These are phyloP conservation scores for Diaporthe caulivora DNA, from an alignment of 2,329 filamentous ascomycete species.

Conservation along the genomic window DNA sequence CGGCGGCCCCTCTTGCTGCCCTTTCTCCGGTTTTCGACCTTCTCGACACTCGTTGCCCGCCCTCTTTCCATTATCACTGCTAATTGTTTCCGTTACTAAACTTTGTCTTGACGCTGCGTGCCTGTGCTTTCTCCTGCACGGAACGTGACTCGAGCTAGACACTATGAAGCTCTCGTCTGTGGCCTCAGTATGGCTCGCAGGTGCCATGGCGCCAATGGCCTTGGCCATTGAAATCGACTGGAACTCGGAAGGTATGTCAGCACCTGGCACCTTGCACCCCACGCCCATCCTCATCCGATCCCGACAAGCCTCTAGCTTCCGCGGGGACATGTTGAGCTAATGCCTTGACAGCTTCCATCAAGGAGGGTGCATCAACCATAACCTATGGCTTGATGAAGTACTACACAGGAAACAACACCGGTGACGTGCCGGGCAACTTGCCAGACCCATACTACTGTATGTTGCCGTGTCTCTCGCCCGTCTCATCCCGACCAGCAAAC, in stretches of 20 bases:
- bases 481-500: constrained; percentile 51
- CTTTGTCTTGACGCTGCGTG: background rate
- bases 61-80: background rate
- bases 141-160: constrained; percentile 27
- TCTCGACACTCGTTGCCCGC: constrained; percentile 28
- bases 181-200: constrained; percentile 37
- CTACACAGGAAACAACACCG: constrained; percentile 42
- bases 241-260: constrained; percentile 36
- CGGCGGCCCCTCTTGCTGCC: constrained; percentile 24
- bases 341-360: constrained; percentile 38
- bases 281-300: background rate
- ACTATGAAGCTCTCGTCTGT: constrained; percentile 36
- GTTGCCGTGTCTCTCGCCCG: constrained; percentile 48
- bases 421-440: constrained; percentile 41
- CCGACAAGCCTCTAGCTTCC: constrained; percentile 7
- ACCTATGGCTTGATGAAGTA: constrained; percentile 41
- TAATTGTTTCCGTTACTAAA: background rate
- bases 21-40: constrained; percentile 25
- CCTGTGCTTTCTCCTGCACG: background rate
- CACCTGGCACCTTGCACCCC: background rate
- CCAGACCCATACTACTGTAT: constrained; percentile 59
- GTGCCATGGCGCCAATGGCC: constrained; percentile 38
- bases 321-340: constrained; percentile 23
- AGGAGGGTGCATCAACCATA: constrained; percentile 37
- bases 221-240: constrained; percentile 41